Evolutionary conservation across 495 filamentous ascomycete genomes (phyloP).

Genomic region (Aspergillus saccharolyticus): DNA sequence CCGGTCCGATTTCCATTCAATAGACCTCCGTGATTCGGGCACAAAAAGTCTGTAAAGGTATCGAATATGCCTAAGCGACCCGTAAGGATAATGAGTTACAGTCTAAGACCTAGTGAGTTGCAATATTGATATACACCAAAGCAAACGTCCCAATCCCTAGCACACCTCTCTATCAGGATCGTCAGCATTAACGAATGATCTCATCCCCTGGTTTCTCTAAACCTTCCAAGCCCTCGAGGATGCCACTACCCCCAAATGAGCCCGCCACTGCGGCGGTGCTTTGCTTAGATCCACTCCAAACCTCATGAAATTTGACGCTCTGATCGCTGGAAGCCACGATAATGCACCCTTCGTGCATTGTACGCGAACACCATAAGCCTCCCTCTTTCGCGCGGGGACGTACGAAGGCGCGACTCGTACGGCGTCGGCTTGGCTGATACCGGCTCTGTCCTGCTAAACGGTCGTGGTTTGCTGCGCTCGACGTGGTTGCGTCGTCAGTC

Average conservation of each 20-base stretch:
- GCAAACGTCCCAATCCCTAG: not conserved
- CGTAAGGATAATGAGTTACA: constrained; percentile 2
- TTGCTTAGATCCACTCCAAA: constrained; percentile 69
- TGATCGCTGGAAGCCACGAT: constrained; percentile 91
- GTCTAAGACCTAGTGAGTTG: not conserved
- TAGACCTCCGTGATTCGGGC: not conserved
- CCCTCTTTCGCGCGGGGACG: constrained; percentile 44
- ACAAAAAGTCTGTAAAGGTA: not conserved
- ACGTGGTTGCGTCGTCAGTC: constrained; percentile 11
- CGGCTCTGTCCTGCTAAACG: constrained; percentile 1
- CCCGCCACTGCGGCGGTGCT: constrained; percentile 54
- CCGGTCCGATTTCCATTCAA: not conserved
- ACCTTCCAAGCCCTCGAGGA: constrained; percentile 79
- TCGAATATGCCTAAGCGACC: not conserved
- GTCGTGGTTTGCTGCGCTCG: not conserved
- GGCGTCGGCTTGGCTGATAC: not conserved
- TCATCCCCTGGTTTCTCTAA: constrained; percentile 68
- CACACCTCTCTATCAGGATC: not conserved
- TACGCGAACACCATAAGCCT: constrained; percentile 51
- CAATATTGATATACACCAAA: constrained; percentile 5
- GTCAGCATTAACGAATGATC: constrained; percentile 34
- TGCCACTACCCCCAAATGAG: constrained; percentile 77
- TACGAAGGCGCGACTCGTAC: constrained; percentile 14
- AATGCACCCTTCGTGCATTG: constrained; percentile 81
- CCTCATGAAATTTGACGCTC: constrained; percentile 93